Conservation (phyloP, 768 basidiomycete genomes). For the Auricularia cornea region DNA sequence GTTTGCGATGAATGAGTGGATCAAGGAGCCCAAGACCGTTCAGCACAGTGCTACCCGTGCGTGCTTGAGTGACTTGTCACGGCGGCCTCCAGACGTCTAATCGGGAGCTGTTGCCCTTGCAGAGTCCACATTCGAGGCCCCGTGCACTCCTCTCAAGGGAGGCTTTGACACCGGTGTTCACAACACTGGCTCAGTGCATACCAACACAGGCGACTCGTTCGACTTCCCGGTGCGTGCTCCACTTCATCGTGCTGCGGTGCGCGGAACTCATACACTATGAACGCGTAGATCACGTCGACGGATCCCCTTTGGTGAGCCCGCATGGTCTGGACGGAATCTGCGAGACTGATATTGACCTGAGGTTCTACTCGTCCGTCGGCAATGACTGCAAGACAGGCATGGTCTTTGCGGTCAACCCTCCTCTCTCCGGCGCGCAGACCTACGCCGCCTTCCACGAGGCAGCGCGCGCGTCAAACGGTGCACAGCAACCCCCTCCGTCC, state of each 20-base stretch:
- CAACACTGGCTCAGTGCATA: neutral
- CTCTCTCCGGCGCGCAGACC: neutral
- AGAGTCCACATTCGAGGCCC: neutral
- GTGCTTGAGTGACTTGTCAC: neutral
- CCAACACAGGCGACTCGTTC: neutral
- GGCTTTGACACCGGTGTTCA: constrained; percentile 1
- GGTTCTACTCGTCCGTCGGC: neutral
- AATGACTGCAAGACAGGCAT: constrained; percentile 7
- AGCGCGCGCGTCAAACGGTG: neutral
- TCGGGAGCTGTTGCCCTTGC: neutral
- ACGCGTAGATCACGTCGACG: neutral
- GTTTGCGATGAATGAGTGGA: neutral
- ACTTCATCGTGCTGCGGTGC: neutral
- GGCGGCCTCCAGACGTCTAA: neutral
- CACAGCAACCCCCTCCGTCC: neutral
- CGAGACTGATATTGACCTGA: neutral
- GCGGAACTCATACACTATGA: neutral
- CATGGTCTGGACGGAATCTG: neutral
- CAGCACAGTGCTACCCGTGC: neutral
- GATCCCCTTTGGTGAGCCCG: neutral
- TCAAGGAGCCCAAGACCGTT: neutral
- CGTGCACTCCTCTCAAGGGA: neutral
- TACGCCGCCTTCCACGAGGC: neutral
- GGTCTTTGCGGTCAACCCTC: constrained; percentile 10
- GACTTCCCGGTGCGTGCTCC: neutral